phyloP scores from a whole-genome alignment of 176 grass and related monocot genomes.

The Oryza australiensis region DNA sequence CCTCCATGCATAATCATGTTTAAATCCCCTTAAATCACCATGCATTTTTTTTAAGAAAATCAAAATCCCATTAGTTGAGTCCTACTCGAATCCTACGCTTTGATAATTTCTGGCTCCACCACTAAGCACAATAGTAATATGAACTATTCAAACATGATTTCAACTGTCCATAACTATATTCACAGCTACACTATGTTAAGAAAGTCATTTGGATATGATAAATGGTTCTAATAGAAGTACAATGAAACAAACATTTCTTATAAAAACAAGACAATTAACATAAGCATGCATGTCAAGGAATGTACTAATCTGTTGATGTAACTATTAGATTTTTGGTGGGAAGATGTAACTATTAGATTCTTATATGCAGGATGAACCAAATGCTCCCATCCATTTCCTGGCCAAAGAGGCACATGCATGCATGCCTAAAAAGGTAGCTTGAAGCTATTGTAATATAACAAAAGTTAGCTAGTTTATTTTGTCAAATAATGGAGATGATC shows the following conservation, averaged over 20 bases:
- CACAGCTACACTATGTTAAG: neutral
- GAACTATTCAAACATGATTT: neutral
- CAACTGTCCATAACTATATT: neutral
- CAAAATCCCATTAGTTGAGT: too few relatives aligned
- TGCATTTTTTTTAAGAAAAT: too few relatives aligned
- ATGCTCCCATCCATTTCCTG: neutral
- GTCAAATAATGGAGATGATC: neutral
- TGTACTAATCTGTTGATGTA: neutral
- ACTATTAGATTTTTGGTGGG: constrained; percentile 9
- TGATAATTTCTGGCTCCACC: too few relatives aligned
- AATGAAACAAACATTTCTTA: neutral
- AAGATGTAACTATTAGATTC: neutral
- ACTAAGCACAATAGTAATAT: neutral
- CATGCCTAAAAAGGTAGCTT: neutral
- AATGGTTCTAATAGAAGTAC: neutral
- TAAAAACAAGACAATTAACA: neutral
- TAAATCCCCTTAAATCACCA: too few relatives aligned
- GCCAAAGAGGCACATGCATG: neutral
- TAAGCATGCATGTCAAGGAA: neutral
- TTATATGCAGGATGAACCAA: constrained; percentile 22
- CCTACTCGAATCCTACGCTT: too few relatives aligned
- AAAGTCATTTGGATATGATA: neutral
- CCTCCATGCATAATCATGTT: too few relatives aligned
- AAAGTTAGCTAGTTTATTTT: neutral
- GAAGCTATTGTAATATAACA: neutral